Evolutionary conservation across 345 rosid genomes (phyloP).

Genomic region (Nasturtium officinale): DNA sequence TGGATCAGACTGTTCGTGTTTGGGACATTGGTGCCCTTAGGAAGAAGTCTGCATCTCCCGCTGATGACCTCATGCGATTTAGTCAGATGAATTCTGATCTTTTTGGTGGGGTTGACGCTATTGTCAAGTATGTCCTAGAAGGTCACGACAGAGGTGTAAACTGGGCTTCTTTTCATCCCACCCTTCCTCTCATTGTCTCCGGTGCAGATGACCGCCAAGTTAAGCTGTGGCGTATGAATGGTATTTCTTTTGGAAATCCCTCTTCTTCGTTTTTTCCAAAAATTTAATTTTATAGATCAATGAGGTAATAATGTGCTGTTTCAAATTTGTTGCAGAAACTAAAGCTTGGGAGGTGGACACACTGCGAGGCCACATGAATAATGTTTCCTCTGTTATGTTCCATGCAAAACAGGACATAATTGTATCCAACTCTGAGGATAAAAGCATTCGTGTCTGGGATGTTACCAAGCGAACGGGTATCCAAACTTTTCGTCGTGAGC

Average conservation of each 20-base stretch:
- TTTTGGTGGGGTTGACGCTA: conserved; percentile 93
- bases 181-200: conserved; percentile 89
- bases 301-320: background rate
- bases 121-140: conserved; percentile 93
- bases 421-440: conserved; percentile 97
- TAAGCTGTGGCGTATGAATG: conserved; percentile 98
- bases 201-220: conserved; percentile 99
- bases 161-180: conserved; percentile 99
- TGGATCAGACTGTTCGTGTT: conserved; percentile 96
- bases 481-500: conserved; percentile 95
- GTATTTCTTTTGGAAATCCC: conserved; percentile 43
- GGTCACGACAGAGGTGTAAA: conserved; percentile 99
- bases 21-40: conserved; percentile 95
- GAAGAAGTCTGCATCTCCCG: conserved; percentile 89
- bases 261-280: background rate
- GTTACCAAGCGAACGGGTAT: conserved; percentile 87
- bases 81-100: conserved; percentile 93
- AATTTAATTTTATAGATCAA: background rate
- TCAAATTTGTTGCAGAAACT: conserved; percentile 65
- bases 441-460: conserved; percentile 96
- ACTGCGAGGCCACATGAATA: conserved; percentile 92
- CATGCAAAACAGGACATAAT: conserved; percentile 94
- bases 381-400: conserved; percentile 95
- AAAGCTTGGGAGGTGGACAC: conserved; percentile 99
- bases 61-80: conserved; percentile 82